Evolutionary conservation across 2,329 filamentous ascomycete species (phyloP).

Genomic region (Alternaria brassicicola): DNA sequence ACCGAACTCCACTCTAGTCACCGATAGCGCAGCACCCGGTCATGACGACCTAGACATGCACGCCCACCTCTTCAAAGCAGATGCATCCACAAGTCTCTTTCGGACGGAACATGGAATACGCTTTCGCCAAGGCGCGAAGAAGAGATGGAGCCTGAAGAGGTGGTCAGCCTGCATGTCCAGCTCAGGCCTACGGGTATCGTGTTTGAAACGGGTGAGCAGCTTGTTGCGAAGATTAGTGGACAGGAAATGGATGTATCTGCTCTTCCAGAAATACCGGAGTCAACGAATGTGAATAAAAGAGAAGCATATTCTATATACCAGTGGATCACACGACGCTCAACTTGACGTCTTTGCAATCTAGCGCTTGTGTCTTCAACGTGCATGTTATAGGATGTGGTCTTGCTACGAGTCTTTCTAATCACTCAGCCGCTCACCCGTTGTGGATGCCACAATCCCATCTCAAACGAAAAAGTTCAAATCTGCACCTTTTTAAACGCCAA

Average conservation of each 20-base stretch:
- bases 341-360: neutral
- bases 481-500: constrained; percentile 28
- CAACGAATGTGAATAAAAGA: neutral
- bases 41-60: constrained; percentile 50
- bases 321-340: neutral
- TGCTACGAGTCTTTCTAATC: neutral
- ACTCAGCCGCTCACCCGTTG: neutral
- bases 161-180: constrained; percentile 6
- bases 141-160: neutral
- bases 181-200: constrained; percentile 12
- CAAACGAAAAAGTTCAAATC: neutral
- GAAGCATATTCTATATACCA: neutral
- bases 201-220: constrained; percentile 11
- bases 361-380: too few species aligned
- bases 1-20: constrained; percentile 27
- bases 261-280: neutral
- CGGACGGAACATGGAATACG: neutral
- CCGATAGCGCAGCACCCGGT: constrained; percentile 51
- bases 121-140: neutral
- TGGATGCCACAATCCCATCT: neutral
- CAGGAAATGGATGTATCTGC: neutral
- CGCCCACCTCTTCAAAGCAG: constrained; percentile 15
- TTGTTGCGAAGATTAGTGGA: constrained; percentile 1
- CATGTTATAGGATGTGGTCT: too few species aligned
- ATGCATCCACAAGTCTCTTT: constrained; percentile 17